Evolutionary conservation across 441 rosid species (phyloP), one percentile per base, ranked within the genome.

Genomic region (Gossypium aridum): DNA sequence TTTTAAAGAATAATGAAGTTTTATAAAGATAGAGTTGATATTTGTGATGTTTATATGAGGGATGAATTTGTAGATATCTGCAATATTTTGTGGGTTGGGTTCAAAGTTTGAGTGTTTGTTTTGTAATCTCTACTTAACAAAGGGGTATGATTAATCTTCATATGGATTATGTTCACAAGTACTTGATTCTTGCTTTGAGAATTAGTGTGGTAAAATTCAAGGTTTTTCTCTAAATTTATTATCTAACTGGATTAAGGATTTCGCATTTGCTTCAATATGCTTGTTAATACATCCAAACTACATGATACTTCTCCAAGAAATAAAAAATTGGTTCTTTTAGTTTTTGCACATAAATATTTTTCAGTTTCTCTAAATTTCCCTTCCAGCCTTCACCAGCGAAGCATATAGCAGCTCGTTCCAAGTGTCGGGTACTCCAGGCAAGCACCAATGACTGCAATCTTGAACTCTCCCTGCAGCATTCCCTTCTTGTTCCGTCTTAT

Each of bases 371-470:
- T 83, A 85, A 2, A 89, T 80, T 3, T 86, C 88, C 28, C 64
- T 79, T 8, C 90, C 85, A 3, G 82, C 76, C 81, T 89, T 87
- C 81, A 95, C 78, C 20, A 91, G 80, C 28, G 94, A 88, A 10
- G 84, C 90, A 51, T 88, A 90, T 45, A 88, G 79, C 78, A 90
- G 77, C 72, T 88, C 84, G 65, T 89, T 89, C 94, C 91, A 88
- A 20, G 88, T 83, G 74, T 90, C 94, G 0, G 91, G 92, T 2
- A 88, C 89, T 65, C 94, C 91, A 0, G 90, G 92, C 60, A 90
- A 83, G 82, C 94, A 90, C 92, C 94, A 90, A 45, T 87, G 92
- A 78, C 91, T 86, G 82, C 90, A 90, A 81, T 88, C 92, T 81
- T 90, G 92, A 79, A 78, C 83, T 2, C 64, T 64, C 80, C 77